These are phyloP conservation scores for Myxozyma vanderwaltii DNA, from an alignment of 805 yeast species.

Conservation along the genomic window DNA sequence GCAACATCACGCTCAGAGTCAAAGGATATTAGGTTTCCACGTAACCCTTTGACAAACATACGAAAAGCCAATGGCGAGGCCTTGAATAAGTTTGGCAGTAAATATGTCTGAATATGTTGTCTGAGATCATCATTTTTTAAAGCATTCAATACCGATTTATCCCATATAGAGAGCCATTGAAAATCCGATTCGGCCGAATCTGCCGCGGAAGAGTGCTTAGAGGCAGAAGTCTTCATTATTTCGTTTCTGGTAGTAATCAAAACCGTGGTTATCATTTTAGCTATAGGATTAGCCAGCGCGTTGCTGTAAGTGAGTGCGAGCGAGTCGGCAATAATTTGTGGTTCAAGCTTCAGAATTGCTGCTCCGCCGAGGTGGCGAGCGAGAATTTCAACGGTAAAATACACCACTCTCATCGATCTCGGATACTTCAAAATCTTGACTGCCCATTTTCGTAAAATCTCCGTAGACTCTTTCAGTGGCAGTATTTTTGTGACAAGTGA, in stretches of 20 bases:
- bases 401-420: conserved; percentile 59
- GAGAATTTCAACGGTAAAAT: conserved; percentile 60
- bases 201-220: not conserved
- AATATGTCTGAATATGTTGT: conserved; percentile 57
- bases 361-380: conserved; percentile 52
- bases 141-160: conserved; percentile 43
- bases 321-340: conserved; percentile 53
- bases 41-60: conserved; percentile 41
- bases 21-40: not conserved
- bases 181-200: conserved; percentile 19
- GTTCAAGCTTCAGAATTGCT: conserved; percentile 48
- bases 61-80: conserved; percentile 50
- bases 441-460: conserved; percentile 49
- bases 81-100: conserved; percentile 65
- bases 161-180: conserved; percentile 60
- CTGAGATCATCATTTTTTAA: conserved; percentile 44
- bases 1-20: conserved; percentile 41
- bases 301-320: conserved; percentile 55
- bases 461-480: conserved; percentile 25
- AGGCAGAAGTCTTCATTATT: conserved; percentile 2
- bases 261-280: conserved; percentile 35
- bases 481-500: conserved; percentile 43
- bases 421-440: conserved; percentile 49
- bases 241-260: conserved; percentile 14
- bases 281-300: conserved; percentile 61